Percentiles rank a stretch among this genome's conserved stretches.
Conservation (phyloP, 225 moss, liverwort and hornwort genomes). For the Lunularia cruciata region DNA sequence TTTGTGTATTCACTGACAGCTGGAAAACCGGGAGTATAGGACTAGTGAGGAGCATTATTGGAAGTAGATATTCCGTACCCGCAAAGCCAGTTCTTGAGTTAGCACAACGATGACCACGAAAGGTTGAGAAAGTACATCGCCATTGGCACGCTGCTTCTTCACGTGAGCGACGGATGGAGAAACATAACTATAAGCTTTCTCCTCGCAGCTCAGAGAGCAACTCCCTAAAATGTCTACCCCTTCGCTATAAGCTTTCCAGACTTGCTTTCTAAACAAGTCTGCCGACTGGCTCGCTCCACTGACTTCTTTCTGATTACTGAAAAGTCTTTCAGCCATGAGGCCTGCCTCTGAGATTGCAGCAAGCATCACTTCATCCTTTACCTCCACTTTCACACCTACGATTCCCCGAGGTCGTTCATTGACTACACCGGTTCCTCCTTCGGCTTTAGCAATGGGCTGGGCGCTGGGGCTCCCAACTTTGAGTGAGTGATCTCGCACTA, state of each 20-base stretch:
- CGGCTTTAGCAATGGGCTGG: background rate
- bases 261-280: constrained; percentile 45
- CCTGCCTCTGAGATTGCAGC: constrained; percentile 30
- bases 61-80: constrained; percentile 40
- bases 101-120: constrained; percentile 62
- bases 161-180: constrained; percentile 60
- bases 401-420: background rate
- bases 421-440: background rate
- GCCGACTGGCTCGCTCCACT: constrained; percentile 13
- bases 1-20: too few relatives aligned
- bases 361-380: constrained; percentile 19
- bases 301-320: background rate
- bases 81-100: constrained; percentile 61
- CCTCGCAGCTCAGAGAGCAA: constrained; percentile 35
- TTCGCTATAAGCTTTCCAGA: constrained; percentile 53
- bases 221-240: constrained; percentile 53
- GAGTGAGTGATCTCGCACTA: background rate
- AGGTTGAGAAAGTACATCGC: constrained; percentile 43
- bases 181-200: constrained; percentile 49
- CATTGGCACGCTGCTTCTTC: constrained; percentile 40
- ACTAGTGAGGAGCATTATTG: too few relatives aligned
- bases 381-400: constrained; percentile 2
- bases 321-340: background rate
- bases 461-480: too few relatives aligned
- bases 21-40: too few relatives aligned